Percentiles rank a stretch among this genome's conserved stretches.
Conservation (phyloP, 2,329 filamentous ascomycete species). For the Coccinonectria pachysandricola region DNA sequence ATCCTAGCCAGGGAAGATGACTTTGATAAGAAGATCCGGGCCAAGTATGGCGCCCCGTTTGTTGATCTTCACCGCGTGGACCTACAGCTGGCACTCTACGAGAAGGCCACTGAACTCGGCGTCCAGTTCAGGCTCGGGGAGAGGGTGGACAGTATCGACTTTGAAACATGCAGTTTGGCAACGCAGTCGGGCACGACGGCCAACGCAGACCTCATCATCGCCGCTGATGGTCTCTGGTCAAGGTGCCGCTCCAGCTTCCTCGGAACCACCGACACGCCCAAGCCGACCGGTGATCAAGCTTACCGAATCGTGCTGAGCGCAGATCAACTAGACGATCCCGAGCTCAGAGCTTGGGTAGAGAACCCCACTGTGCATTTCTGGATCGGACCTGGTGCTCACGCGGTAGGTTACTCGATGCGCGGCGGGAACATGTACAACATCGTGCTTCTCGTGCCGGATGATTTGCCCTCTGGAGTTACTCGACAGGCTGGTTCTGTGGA, state of each 20-base stretch:
- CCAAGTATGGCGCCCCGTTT: conserved; percentile 24
- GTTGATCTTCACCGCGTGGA: conserved; percentile 41
- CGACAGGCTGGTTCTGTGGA: conserved; percentile 22
- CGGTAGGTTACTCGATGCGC: conserved; percentile 36
- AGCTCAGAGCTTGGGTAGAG: conserved; percentile 32
- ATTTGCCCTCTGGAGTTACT: conserved; percentile 23
- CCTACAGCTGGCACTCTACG: conserved; percentile 32
- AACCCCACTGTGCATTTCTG: conserved; percentile 42
- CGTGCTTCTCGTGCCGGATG: conserved; percentile 35
- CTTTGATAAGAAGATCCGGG: conserved; percentile 12
- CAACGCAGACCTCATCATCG: conserved; percentile 33
- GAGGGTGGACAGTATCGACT: conserved; percentile 6
- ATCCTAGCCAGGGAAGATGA: conserved; percentile 15
- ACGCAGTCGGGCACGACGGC: conserved; percentile 22
- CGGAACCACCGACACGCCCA: conserved; percentile 31
- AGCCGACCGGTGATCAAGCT: conserved; percentile 44
- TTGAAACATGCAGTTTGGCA: conserved; percentile 5
- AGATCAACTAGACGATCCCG: conserved; percentile 34
- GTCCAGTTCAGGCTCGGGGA: conserved; percentile 23
- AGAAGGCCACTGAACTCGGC: conserved; percentile 28
- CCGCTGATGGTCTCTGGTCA: conserved; percentile 32
- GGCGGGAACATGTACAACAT: conserved; percentile 35
- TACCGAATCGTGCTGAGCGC: conserved; percentile 42
- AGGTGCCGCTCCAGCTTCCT: conserved; percentile 32
- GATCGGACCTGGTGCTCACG: conserved; percentile 41